Conservation (phyloP, 2,329 filamentous ascomycete species). For the Septoria petroselini region DNA sequence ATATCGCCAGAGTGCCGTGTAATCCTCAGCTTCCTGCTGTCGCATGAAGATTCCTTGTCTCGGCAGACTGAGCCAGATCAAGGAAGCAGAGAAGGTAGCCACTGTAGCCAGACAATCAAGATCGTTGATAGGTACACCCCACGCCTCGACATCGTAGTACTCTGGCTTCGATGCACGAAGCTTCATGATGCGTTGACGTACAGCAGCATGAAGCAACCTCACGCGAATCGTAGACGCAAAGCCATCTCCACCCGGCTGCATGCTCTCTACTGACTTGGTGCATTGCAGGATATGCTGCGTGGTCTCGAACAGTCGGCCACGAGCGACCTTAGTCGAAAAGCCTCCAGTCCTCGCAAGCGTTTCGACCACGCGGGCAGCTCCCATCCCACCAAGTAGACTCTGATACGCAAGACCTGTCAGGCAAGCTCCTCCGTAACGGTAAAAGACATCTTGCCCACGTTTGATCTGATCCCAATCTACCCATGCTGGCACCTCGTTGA, state of each 20-base stretch:
- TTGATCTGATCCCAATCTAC: slow-evolving; percentile 74
- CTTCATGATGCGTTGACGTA: slow-evolving; percentile 62
- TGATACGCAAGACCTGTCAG: slow-evolving; percentile 64
- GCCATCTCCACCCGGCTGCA: slow-evolving; percentile 66
- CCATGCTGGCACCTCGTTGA: slow-evolving; percentile 58
- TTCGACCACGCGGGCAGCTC: slow-evolving; percentile 68
- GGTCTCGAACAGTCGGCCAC: slow-evolving; percentile 66
- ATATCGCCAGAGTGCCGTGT: slow-evolving; percentile 72
- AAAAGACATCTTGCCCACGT: slow-evolving; percentile 73
- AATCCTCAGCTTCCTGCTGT: slow-evolving; percentile 62
- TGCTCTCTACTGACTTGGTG: slow-evolving; percentile 60
- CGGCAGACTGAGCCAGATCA: slow-evolving; percentile 68
- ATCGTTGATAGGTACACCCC: slow-evolving; percentile 70
- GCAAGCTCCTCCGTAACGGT: slow-evolving; percentile 67
- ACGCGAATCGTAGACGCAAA: slow-evolving; percentile 65
- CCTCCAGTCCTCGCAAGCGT: slow-evolving; percentile 71
- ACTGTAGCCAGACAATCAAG: slow-evolving; percentile 72
- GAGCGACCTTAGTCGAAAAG: slow-evolving; percentile 65
- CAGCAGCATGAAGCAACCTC: slow-evolving; percentile 65
- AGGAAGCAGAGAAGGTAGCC: slow-evolving; percentile 62
- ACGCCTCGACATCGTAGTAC: slow-evolving; percentile 60
- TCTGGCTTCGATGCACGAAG: slow-evolving; percentile 55
- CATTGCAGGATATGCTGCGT: slow-evolving; percentile 73
- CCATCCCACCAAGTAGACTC: slow-evolving; percentile 67
- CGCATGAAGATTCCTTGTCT: slow-evolving; percentile 68